These are phyloP conservation scores for Theobroma grandiflorum DNA, from an alignment of 441 rosid species.

Conservation along the genomic window DNA sequence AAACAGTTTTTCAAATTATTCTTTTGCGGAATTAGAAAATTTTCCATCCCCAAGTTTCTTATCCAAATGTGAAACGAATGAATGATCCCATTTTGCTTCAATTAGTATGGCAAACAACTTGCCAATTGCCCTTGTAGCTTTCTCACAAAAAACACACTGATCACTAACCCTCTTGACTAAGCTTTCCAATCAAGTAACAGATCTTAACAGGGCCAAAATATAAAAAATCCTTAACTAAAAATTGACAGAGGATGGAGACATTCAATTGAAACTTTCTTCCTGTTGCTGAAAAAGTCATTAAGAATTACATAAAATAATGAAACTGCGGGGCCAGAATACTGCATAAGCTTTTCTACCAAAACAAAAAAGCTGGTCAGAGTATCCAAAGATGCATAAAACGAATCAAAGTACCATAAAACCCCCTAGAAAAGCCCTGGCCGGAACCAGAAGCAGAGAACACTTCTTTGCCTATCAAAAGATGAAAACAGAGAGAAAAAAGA, in stretches of 20 bases:
- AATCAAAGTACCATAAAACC: neutral
- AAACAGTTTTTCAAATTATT: neutral
- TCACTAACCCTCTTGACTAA: neutral
- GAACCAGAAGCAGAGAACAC: neutral
- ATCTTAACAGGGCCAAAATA: neutral
- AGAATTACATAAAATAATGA: neutral
- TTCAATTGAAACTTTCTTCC: no score
- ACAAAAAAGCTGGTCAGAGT: slow-evolving; percentile 39
- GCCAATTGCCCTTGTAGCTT: neutral
- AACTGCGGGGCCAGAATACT: neutral
- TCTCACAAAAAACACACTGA: slow-evolving; percentile 5
- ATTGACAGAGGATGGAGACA: neutral
- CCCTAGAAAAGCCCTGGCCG: neutral
- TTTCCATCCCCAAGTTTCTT: slow-evolving; percentile 16
- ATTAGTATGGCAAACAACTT: neutral
- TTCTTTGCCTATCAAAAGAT: neutral
- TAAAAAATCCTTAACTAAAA: neutral
- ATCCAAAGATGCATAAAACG: slow-evolving; percentile 39
- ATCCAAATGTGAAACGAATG: neutral
- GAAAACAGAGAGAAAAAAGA: neutral
- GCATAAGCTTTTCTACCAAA: slow-evolving; percentile 11
- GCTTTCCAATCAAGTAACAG: neutral
- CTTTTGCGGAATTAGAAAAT: neutral
- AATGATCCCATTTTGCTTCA: neutral
- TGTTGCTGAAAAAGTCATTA: no score